These are phyloP conservation scores for Polysphondylium violaceum DNA, from an alignment of 78 protist species.

Conservation along the genomic window DNA sequence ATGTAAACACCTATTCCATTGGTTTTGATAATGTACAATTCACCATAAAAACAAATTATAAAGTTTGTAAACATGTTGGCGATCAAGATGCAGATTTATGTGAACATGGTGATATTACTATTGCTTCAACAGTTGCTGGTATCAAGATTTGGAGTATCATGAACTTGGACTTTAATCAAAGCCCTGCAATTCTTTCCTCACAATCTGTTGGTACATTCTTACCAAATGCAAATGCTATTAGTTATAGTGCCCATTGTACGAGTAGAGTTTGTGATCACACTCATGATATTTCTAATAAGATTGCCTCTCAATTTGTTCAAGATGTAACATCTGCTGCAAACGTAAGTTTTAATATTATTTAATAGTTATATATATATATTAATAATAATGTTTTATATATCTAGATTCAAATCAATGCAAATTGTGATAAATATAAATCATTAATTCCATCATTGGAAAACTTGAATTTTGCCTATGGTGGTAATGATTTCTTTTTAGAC, in stretches of 20 bases:
- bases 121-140: not conserved
- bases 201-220: not conserved
- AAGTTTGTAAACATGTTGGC: not conserved
- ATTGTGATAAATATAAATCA: not conserved
- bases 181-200: not conserved
- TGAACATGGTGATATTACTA: constrained; percentile 28
- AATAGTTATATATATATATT: not conserved
- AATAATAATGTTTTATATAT: not conserved
- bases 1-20: not conserved
- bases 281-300: constrained; percentile 22
- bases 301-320: constrained; percentile 14
- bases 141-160: too few relatives aligned
- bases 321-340: not conserved
- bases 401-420: constrained; percentile 8
- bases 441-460: not conserved
- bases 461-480: not conserved
- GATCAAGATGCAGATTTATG: not conserved
- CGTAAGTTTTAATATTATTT: not conserved
- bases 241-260: constrained; percentile 6
- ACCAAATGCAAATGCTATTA: constrained; percentile 31
- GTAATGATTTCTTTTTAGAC: constrained; percentile 10
- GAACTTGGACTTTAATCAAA: not conserved
- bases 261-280: constrained; percentile 41
- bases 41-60: constrained; percentile 9
- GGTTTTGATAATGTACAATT: constrained; percentile 2